Base-by-base conservation (phyloP, 140 eudicot genomes). In the Senecio squalidus region DNA sequence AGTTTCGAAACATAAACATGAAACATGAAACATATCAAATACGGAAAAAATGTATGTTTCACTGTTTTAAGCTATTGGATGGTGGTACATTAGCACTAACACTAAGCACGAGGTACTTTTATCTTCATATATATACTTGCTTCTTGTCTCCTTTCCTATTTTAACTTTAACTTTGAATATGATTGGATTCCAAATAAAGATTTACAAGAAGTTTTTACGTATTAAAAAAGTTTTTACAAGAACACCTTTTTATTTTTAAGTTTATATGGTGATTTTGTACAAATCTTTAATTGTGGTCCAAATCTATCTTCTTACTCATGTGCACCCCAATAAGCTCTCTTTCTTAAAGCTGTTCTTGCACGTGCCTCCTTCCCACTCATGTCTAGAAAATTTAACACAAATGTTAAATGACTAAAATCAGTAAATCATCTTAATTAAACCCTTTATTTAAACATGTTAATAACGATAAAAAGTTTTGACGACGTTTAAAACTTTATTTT, bases 301-400 rank as follows among this genome's bases (percentile, higher is more conserved):
- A 71, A 47, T 62, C 64, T 71, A 62, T 46, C 64, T 17, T 52
- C 58, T 28, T 50, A 14, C 27, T 59, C 76, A 71, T 71, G 76
- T 62, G 70, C 76, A 62, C 65, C 76, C 71, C 71, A 71, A 55
- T 71, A 66, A 71, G 31, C 60, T 45, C 52, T 43, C 70, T 71
- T 71, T 54, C 59, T 55, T 63, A 71, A 71, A 71, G 76, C 76
- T 71, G 71, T 55, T 55, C 31, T 62, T 38, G 47, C 71, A 63
- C 77, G 71, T 71, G 77, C 51, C 66, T 46, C 58, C 71, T 55
- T 55, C 64, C 75, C 77, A 71, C 77, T 71, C 77, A 63, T 55
- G 71, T 71, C 66, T 56, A 52, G 52, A 38, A 3, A 30, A 22
- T 65, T 23, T n/a, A n/a, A n/a, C n/a, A n/a, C n/a, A n/a, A n/a